Evolutionary conservation across 2,329 filamentous ascomycete genomes (phyloP).

Genomic region (Xylariaceae sp.): DNA sequence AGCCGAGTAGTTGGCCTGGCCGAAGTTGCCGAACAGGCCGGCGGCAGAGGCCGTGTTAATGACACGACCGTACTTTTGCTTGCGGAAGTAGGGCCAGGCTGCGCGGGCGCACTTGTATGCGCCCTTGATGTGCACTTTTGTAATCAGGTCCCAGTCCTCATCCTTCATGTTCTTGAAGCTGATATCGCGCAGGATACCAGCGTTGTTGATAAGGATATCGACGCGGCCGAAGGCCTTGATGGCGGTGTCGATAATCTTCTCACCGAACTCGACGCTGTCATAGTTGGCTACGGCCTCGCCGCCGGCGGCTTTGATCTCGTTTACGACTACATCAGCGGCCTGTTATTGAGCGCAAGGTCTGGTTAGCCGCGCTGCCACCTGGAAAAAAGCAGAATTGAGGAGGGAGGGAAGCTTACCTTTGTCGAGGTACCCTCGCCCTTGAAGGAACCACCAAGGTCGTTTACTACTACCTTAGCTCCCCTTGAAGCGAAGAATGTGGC

Average conservation of each 20-base stretch:
- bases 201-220: constrained; percentile 96
- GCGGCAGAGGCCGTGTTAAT: constrained; percentile 98
- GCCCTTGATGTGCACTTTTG: constrained; percentile 86
- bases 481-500: constrained; percentile 85
- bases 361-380: too few species aligned
- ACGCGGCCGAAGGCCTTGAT: constrained; percentile 78
- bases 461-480: constrained; percentile 92
- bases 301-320: constrained; percentile 79
- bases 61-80: constrained; percentile 95
- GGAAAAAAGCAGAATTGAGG: background rate
- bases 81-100: constrained; percentile 95
- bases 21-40: constrained; percentile 91
- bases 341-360: constrained; percentile 38
- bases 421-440: constrained; percentile 84
- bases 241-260: constrained; percentile 87
- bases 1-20: constrained; percentile 95
- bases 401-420: constrained; percentile 54
- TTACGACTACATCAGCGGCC: constrained; percentile 77
- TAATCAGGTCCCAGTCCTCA: constrained; percentile 91
- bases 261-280: constrained; percentile 87
- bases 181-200: constrained; percentile 88
- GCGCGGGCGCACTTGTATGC: constrained; percentile 93
- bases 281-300: constrained; percentile 98
- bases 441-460: constrained; percentile 89
- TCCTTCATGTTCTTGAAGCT: constrained; percentile 99